A percentile compares a stretch with the other conserved stretches of the same genome.
Conservation (phyloP, 2,329 filamentous ascomycete genomes). For the Stachybotrys chartarum region DNA sequence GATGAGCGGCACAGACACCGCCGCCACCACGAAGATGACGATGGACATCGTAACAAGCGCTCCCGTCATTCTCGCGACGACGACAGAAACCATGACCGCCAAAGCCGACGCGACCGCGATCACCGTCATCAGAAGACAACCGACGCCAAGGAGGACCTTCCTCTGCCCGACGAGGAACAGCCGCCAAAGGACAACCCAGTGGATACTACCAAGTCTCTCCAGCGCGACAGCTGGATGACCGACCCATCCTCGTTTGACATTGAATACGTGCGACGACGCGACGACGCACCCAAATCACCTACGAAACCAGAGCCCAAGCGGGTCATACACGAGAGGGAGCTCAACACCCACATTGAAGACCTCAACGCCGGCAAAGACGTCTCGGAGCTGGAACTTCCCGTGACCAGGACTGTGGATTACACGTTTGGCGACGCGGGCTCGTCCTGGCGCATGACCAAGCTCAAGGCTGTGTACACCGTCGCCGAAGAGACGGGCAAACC, state of each 20-base stretch:
- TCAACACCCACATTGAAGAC: conserved; percentile 62
- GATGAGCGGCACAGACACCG: conserved; percentile 21
- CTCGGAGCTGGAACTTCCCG: conserved; percentile 26
- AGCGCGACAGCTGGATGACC: conserved; percentile 92
- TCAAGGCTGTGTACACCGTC: conserved; percentile 75
- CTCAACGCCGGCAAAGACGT: conserved; percentile 43
- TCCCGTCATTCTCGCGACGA: conserved; percentile 45
- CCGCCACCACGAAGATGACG: conserved; percentile 29
- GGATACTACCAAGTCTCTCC: conserved; percentile 28
- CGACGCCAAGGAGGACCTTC: conserved; percentile 43
- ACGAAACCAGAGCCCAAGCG: conserved; percentile 57
- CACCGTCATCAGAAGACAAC: conserved; percentile 31
- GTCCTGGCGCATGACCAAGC: conserved; percentile 93
- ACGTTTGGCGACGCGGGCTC: conserved; percentile 85
- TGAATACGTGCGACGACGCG: conserved; percentile 66
- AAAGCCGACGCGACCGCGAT: conserved; percentile 21
- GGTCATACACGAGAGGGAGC: conserved; percentile 70
- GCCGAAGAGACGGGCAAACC: conserved; percentile 66
- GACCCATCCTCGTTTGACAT: conserved; percentile 74
- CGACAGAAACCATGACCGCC: conserved; percentile 32
- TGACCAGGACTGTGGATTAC: conserved; percentile 59
- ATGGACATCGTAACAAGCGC: conserved; percentile 57
- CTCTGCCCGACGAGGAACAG: conserved; percentile 44
- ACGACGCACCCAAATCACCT: conserved; percentile 46
- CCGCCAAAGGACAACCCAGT: conserved; percentile 16